Base-by-base conservation (phyloP, 2,329 filamentous ascomycete genomes). In the Fusarium secorum region DNA sequence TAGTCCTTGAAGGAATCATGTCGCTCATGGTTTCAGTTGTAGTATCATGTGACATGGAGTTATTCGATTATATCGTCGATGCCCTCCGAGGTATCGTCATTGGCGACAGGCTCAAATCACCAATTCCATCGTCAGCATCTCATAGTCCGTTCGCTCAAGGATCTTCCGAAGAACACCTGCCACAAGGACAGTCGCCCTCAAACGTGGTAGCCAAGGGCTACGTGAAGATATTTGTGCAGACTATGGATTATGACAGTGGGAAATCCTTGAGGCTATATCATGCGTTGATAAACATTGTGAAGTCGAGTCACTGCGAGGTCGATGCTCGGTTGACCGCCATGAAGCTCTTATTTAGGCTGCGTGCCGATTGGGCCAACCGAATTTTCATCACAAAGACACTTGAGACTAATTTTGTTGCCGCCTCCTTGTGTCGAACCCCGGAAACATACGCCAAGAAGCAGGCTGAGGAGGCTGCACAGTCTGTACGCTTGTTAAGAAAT, bases 321-420 rank as follows among this genome's bases (percentile, higher is more conserved):
- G 90, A 93, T 79, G 90, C 92, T 55, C 90, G 93, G 11, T 82
- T 96, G 30, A 90, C 90, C 17, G 90, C 91, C 5, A 88, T 95
- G 84, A 94, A 93, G 75, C 81, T 95, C 45, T 83, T 98, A 4
- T 95, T 97, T 78, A 89, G 95, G 45, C 83, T 98, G 33, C 89
- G 95, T 64, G 93, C 94, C 26, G 94, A 97, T 79, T 93, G 92
- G 78, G 89, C 91, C 14, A 89, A 95, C 71, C 88, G 90, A 46
- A 87, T 98, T 7, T 93, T 91, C 63, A 83, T 97, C 57, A 89
- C 89, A 11, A 82, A 88, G 36, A 87, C 89, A 33, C 89, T 91
- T 4, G 93, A 97, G 77, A 91, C 90, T 32, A 89, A 91, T 70
- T 89, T 89, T 57, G 83, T 97, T 28, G 93, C 94, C 32, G 86